Evolutionary conservation across 2,329 filamentous ascomycete genomes (phyloP).

Genomic region (Neonectria faginata): DNA sequence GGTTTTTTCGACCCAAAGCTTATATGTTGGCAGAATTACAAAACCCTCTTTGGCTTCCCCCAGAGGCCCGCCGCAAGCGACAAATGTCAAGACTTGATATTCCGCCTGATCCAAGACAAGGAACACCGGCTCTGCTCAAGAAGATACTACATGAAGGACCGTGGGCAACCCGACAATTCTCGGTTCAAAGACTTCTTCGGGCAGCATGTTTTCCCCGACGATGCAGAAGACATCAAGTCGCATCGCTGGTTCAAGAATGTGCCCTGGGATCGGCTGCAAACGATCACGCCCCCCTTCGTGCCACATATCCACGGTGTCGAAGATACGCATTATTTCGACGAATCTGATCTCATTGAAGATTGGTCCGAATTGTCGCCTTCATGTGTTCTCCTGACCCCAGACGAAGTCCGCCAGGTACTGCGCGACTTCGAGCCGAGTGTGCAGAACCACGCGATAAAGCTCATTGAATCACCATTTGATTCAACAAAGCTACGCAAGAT

Average conservation of each 20-base stretch:
- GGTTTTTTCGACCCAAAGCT: constrained; percentile 13
- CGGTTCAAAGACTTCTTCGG: constrained; percentile 45
- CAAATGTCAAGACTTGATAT: constrained; percentile 82
- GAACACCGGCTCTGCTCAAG: constrained; percentile 80
- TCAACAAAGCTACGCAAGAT: constrained; percentile 60
- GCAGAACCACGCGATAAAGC: constrained; percentile 58
- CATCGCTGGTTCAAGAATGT: constrained; percentile 88
- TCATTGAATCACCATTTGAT: constrained; percentile 63
- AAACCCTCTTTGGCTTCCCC: constrained; percentile 77
- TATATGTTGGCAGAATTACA: constrained; percentile 71
- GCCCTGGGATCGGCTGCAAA: constrained; percentile 80
- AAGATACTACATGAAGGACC: constrained; percentile 77
- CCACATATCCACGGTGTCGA: constrained; percentile 76
- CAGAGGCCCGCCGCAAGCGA: constrained; percentile 72
- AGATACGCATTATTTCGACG: constrained; percentile 91
- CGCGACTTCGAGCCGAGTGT: constrained; percentile 54
- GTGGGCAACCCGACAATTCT: constrained; percentile 39
- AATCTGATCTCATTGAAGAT: constrained; percentile 78
- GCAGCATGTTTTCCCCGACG: constrained; percentile 82
- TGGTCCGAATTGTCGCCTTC: constrained; percentile 63
- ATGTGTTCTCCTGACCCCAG: constrained; percentile 44
- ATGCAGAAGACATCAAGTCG: constrained; percentile 88
- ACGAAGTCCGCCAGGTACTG: constrained; percentile 51
- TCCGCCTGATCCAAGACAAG: constrained; percentile 77
- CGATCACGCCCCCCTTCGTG: constrained; percentile 80